A percentile compares a stretch with the other conserved stretches of the same genome.
Evolutionary conservation across 768 basidiomycete genomes (phyloP).

Genomic region (Mycena vitilis): DNA sequence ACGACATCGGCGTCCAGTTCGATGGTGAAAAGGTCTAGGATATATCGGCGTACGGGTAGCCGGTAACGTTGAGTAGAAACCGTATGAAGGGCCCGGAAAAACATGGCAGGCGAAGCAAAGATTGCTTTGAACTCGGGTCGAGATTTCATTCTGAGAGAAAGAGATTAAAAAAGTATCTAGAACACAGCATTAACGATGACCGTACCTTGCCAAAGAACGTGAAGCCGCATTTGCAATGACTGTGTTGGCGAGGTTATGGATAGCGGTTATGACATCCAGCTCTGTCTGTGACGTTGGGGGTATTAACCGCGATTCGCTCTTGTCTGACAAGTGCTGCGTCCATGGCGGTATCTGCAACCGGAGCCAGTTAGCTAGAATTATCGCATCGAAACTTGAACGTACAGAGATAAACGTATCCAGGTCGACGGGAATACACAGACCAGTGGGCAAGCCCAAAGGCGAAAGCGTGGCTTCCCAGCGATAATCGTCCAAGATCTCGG

Average conservation of each 20-base stretch:
- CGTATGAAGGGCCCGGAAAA: conserved; percentile 87
- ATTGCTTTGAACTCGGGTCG: conserved; percentile 78
- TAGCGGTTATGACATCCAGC: conserved; percentile 86
- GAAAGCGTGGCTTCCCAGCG: conserved; percentile 93
- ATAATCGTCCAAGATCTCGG: conserved; percentile 92
- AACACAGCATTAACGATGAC: conserved; percentile 2
- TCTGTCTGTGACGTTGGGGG: conserved; percentile 79
- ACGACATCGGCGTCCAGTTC: conserved; percentile 76
- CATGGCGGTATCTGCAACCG: conserved; percentile 75
- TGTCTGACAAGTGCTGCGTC: conserved; percentile 55
- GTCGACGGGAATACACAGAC: conserved; percentile 91
- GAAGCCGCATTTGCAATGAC: conserved; percentile 97
- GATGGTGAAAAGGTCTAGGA: conserved; percentile 92
- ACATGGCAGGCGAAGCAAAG: conserved; percentile 83
- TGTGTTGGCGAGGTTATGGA: conserved; percentile 94
- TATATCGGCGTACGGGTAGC: conserved; percentile 90
- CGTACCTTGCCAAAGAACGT: conserved; percentile 85
- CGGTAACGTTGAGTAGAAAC: conserved; percentile 93
- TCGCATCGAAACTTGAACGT: conserved; percentile 22
- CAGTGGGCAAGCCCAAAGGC: conserved; percentile 87
- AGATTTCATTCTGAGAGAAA: conserved; percentile 72
- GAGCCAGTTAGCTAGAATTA: not conserved
- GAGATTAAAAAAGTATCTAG: conserved; percentile 4
- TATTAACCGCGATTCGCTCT: conserved; percentile 61
- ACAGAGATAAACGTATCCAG: conserved; percentile 85